A percentile compares a stretch with the other conserved stretches of the same genome.
Conservation (phyloP, 2,329 filamentous ascomycete species). For the Beauveria caledonica region DNA sequence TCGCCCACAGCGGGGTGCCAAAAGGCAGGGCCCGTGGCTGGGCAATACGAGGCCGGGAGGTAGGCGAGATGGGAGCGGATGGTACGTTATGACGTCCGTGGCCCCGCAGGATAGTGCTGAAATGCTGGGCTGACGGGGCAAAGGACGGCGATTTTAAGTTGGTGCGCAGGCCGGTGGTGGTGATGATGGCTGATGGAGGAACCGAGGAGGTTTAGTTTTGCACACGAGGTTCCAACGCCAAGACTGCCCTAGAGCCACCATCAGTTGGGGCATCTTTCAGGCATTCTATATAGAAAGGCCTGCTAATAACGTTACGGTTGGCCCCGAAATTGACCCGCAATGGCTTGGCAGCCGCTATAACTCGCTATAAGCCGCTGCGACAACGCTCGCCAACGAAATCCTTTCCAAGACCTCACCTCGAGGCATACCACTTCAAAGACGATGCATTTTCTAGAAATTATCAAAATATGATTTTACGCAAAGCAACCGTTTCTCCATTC, state of each 20-base stretch:
- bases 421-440: too few species aligned
- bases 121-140: background rate
- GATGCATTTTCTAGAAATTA: background rate
- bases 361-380: too few species aligned
- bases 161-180: background rate
- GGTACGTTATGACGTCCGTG: slow-evolving; percentile 8
- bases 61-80: background rate
- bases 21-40: background rate
- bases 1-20: background rate
- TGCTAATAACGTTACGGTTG: too few species aligned
- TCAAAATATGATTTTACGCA: background rate
- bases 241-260: background rate
- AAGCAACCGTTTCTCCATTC: background rate
- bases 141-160: background rate
- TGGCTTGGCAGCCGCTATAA: too few species aligned
- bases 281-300: too few species aligned
- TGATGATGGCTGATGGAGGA: background rate
- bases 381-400: too few species aligned
- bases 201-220: background rate
- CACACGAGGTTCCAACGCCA: too few species aligned
- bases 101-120: background rate
- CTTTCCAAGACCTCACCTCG: too few species aligned
- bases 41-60: slow-evolving; percentile 4
- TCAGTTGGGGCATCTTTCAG: too few species aligned
- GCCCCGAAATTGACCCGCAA: too few species aligned